Base-by-base conservation (phyloP, 345 rosid species). In the Trapa incisa region DNA sequence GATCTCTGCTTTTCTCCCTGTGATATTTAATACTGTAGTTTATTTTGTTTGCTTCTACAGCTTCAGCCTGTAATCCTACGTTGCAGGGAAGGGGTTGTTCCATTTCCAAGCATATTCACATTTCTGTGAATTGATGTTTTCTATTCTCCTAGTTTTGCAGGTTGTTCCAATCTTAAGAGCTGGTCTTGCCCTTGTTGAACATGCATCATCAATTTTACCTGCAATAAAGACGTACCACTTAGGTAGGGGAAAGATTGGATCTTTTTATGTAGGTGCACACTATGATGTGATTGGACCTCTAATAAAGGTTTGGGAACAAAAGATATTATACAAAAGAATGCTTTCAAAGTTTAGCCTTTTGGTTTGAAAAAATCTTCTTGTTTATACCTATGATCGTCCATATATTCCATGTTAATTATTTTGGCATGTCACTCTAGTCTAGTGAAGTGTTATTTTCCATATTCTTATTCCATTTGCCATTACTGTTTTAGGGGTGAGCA, bases 161-260 rank as follows among this genome's bases (percentile, higher is more conserved):
- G 86, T 93, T 79, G 76, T 88, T 86, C 96, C 97, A 14, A 87
- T 93, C 43, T 73, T 93, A 71, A 86, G 98, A 84, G 97, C 94
- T 77, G 96, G 94, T 72, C 98, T 88, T 75, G 94, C 94, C 72
- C 92, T 93, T 75, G 92, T 83, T 22, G 97, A 93, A 75, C 87
- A 90, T 50, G 96, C 96, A 53, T 77, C 98, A 53, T 78, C 92
- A 38, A 83, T 93, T 74, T 85, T 93, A 73, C 97, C 97, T 0
- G 90, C 97, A 0, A 90, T 80, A 37, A 88, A 84, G 77, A 83
- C 89, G 2, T 90, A 90, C 76, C 97, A 90, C 80, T 73, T 93
- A 71, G 98, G 97, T 93, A 66, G 73, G 68, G 37, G 29, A 61
- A 70, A 62, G 54, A 66, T 68, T 62, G 57, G 47, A 47, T 64